Evolutionary conservation across 179 eudicot species (phyloP), one percentile per base, ranked within the genome.

Genomic region (Spinacia oleracea): DNA sequence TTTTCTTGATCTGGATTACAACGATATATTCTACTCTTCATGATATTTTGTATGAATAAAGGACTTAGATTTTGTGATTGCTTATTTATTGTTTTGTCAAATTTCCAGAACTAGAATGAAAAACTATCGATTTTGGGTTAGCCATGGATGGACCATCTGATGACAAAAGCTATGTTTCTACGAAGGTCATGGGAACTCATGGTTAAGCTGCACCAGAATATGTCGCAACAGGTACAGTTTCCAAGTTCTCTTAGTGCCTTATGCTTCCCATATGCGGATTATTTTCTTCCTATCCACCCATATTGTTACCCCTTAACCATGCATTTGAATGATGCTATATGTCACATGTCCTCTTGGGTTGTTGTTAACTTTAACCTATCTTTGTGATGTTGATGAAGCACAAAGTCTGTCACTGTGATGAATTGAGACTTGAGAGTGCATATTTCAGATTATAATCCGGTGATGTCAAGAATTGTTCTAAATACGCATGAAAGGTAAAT

Each of bases 201-300:
- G 88, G 88, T 48, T 86, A 86, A 45, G 85, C 88, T 40, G 86
- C 88, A 18, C 88, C 86, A 2, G 88, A 86, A 43, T 86, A 86
- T 56, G 66, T 86, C 69, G 85, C 85, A 42, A 83, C 87, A 69
- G 89, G 89, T 86, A 79, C 64, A 2, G 21, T 51, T 16, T 25
- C 53, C 53, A 27, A 51, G 27, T 4, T 60, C 56, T 25, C 12
- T 14, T 35, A 0, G 42, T 21, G 32, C 66, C 40, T 63, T 45
- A 29, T 51, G 73, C 51, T 40, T 45, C 4, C 15, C 53, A 48
- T 12, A 48, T 48, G 53, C 15, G 15, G 4, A 15, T 48, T 11
- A 2, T 45, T n/a, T n/a, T n/a, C n/a, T n/a, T n/a, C n/a, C n/a
- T n/a, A n/a, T n/a, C n/a, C n/a, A n/a, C n/a, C n/a, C n/a, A n/a